These are phyloP conservation scores for Dendrocalamus sinicus DNA, from an alignment of 176 grass and related monocot species.

Conservation along the genomic window DNA sequence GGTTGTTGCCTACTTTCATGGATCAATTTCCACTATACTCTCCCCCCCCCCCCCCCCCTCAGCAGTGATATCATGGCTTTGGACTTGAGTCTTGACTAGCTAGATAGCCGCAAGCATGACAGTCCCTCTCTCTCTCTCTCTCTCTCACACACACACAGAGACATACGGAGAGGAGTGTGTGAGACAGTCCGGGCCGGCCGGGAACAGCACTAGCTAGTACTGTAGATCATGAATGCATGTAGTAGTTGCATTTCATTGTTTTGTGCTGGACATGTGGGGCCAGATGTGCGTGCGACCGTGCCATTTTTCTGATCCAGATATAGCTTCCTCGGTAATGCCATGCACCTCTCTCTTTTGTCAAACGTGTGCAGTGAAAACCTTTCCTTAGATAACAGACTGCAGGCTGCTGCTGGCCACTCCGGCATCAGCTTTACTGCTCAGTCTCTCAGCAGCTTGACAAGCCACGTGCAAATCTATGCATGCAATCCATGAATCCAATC, in stretches of 20 bases:
- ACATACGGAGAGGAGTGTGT: background rate
- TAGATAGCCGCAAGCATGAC: background rate
- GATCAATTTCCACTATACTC: background rate
- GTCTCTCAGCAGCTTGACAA: slow-evolving; percentile 19
- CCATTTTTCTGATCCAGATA: slow-evolving; percentile 32
- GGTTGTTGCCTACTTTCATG: slow-evolving; percentile 6
- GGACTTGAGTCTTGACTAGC: slow-evolving; percentile 29
- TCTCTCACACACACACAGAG: background rate
- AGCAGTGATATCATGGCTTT: slow-evolving; percentile 35
- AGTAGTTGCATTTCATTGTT: slow-evolving; percentile 40
- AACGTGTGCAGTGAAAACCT: slow-evolving; percentile 50
- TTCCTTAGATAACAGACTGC: slow-evolving; percentile 50
- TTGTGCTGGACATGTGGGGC: slow-evolving; percentile 25
- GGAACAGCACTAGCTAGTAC: slow-evolving; percentile 13
- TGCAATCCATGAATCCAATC: background rate
- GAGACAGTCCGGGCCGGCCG: slow-evolving; percentile 40
- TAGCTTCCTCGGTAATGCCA: slow-evolving; percentile 44
- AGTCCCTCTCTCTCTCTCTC: background rate
- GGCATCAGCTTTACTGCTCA: background rate
- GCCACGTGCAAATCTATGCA: slow-evolving; percentile 6
- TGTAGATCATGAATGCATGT: slow-evolving; percentile 24
- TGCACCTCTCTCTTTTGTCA: slow-evolving; percentile 41
- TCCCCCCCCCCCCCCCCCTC: background rate
- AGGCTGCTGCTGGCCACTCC: background rate
- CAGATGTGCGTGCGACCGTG: slow-evolving; percentile 15